A percentile compares a stretch with the other conserved stretches of the same genome.
phyloP scores from a whole-genome alignment of 2,329 filamentous ascomycete genomes.

The Periconia digitata region DNA sequence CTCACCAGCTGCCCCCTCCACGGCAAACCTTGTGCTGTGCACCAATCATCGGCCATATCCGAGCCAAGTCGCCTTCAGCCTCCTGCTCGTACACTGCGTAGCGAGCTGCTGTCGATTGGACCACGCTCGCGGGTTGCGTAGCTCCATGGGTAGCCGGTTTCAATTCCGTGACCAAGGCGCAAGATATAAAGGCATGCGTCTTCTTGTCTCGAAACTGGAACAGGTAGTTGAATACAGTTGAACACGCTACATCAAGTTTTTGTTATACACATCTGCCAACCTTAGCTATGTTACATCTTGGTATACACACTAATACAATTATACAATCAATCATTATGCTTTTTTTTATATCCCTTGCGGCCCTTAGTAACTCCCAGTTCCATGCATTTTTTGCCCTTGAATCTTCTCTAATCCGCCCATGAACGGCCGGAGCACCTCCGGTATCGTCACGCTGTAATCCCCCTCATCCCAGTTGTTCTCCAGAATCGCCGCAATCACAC shows the following conservation, averaged over 20 bases:
- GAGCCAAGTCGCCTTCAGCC: slow-evolving; percentile 12
- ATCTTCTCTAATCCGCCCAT: slow-evolving; percentile 64
- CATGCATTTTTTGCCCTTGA: slow-evolving; percentile 21
- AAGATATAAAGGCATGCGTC: too few species aligned
- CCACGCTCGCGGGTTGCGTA: background rate
- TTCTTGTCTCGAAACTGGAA: too few species aligned
- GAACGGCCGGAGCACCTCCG: slow-evolving; percentile 76
- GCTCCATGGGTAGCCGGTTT: too few species aligned
- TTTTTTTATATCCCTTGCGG: background rate
- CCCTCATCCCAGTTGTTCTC: slow-evolving; percentile 87
- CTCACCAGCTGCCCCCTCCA: background rate
- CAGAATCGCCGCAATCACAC: slow-evolving; percentile 83
- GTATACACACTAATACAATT: background rate
- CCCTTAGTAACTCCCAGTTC: slow-evolving; percentile 13
- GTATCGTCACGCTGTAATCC: slow-evolving; percentile 68
- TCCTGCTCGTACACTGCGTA: too few species aligned
- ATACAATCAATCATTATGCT: background rate
- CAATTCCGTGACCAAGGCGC: too few species aligned
- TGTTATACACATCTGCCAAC: background rate
- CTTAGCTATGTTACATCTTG: background rate
- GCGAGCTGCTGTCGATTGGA: background rate
- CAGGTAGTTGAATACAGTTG: too few species aligned
- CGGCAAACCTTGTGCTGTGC: too few species aligned
- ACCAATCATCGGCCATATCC: slow-evolving; percentile 34
- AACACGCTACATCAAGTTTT: too few species aligned